phyloP scores from a whole-genome alignment of 1,139 yeast species.

The Taphrina flavorubra region DNA sequence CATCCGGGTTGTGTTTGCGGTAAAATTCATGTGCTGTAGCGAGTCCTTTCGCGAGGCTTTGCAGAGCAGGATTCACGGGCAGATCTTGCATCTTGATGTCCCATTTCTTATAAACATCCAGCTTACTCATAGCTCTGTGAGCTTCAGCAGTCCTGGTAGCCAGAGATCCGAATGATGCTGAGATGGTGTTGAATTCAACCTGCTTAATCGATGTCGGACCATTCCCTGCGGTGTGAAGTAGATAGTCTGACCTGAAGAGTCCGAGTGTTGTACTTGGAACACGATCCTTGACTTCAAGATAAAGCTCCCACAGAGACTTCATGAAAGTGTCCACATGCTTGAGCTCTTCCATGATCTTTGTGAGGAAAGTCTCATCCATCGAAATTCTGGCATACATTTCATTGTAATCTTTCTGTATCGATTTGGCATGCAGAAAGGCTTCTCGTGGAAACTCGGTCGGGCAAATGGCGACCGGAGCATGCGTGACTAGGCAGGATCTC shows the following conservation, averaged over 20 bases:
- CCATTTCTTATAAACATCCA: slow-evolving; percentile 49
- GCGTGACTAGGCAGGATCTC: slow-evolving; percentile 49
- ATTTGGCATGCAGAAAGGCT: slow-evolving; percentile 69
- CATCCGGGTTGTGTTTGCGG: slow-evolving; percentile 49
- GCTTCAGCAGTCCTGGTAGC: slow-evolving; percentile 78
- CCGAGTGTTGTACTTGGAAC: slow-evolving; percentile 80
- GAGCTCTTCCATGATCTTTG: slow-evolving; percentile 58
- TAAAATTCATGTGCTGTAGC: slow-evolving; percentile 69
- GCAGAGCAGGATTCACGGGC: slow-evolving; percentile 70
- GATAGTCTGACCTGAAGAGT: slow-evolving; percentile 86
- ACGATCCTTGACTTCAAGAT: slow-evolving; percentile 57
- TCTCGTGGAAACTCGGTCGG: slow-evolving; percentile 85
- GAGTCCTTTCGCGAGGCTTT: slow-evolving; percentile 70
- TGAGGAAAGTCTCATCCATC: slow-evolving; percentile 66
- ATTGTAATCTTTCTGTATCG: slow-evolving; percentile 73
- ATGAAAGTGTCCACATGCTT: slow-evolving; percentile 64
- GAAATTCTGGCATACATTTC: slow-evolving; percentile 71
- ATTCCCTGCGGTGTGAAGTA: slow-evolving; percentile 61
- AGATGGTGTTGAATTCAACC: slow-evolving; percentile 93
- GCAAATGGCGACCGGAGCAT: slow-evolving; percentile 84
- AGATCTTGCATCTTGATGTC: slow-evolving; percentile 56
- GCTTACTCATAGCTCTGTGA: slow-evolving; percentile 56
- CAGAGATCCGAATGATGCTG: slow-evolving; percentile 93
- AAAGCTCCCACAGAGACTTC: slow-evolving; percentile 71
- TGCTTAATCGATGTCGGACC: slow-evolving; percentile 69